Evolutionary conservation across 306 rosid species (phyloP), one percentile per base, ranked within the genome.

Genomic region (Dalbergia cochinchinensis): DNA sequence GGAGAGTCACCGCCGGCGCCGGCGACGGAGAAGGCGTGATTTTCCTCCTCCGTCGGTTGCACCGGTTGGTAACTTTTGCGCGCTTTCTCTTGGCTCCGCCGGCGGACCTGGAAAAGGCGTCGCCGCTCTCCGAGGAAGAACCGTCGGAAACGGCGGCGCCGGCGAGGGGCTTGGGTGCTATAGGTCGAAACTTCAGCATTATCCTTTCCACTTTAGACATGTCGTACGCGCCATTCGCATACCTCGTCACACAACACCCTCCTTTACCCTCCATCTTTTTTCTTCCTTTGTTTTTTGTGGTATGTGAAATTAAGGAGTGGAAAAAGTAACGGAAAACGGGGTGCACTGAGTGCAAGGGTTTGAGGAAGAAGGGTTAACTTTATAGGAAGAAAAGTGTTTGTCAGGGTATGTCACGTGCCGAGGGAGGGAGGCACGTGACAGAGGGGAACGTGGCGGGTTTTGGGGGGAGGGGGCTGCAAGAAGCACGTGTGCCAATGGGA

Each of bases 141-240:
- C 64, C 71, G 0, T 84, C 83, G 19, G 86, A 69, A 7, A 6
- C 19, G 0, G 83, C 22, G 6, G 59, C 82, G 5, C 88, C 82
- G 57, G 81, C 50, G 22, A 65, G 76, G 1, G 97, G 97, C 53
- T 90, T 94, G 16, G 97, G 97, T 0, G 95, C 97, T 51, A 94
- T 94, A 11, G 98, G 98, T 1, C 97, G 85, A 68, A 85, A 94
- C 13, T 82, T 58, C 0, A 85, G 87, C 98, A 94, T 89, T 82
- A 94, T 94, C 11, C 35, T 86, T 58, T 87, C 80, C 6, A 87
- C 78, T 26, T 73, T 84, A 6, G 94, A 85, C 79, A 69, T 82
- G 16, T 83, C 89, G 45, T 80, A 76, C 4, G 83, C 78, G 3
- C 74, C 83, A 1, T 85, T 80, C 16, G 78, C 88, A 22, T 65